Evolutionary conservation across 441 rosid species (phyloP).

Genomic region (Populus trichocarpa): DNA sequence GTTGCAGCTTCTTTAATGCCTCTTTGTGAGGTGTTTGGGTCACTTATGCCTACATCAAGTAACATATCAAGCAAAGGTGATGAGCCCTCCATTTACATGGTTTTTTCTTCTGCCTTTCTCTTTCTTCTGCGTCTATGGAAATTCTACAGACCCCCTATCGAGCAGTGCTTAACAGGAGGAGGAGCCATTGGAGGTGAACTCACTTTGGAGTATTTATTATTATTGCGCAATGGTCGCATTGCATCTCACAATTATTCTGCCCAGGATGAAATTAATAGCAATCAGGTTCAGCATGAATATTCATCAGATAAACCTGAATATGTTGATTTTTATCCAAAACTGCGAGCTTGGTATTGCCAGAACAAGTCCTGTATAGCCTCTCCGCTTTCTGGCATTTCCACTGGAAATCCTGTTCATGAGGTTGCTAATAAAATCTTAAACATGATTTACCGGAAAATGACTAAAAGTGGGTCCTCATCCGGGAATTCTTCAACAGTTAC

Average conservation of each 20-base stretch:
- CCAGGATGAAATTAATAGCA: constrained; percentile 23
- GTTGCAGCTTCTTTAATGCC: constrained; percentile 69
- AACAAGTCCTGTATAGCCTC: constrained; percentile 56
- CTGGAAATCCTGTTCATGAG: constrained; percentile 56
- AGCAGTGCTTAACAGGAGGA: constrained; percentile 34
- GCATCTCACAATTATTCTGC: constrained; percentile 23
- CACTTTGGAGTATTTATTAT: constrained; percentile 53
- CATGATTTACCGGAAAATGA: constrained; percentile 59
- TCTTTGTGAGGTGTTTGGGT: constrained; percentile 67
- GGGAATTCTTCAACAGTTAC: constrained; percentile 41
- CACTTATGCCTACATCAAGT: constrained; percentile 43
- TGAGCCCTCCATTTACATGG: constrained; percentile 51
- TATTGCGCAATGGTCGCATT: constrained; percentile 41
- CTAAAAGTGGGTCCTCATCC: constrained; percentile 29
- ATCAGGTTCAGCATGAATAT: constrained; percentile 19
- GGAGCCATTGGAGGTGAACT: constrained; percentile 46
- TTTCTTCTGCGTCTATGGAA: constrained; percentile 78
- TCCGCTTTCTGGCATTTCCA: constrained; percentile 42
- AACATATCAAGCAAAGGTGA: constrained; percentile 27
- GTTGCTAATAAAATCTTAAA: constrained; percentile 51
- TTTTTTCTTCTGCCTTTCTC: constrained; percentile 62
- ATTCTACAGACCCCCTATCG: constrained; percentile 59
- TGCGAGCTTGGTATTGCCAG: constrained; percentile 67
- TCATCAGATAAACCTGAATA: constrained; percentile 37
- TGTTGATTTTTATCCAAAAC: constrained; percentile 50